Percentiles rank a stretch among this genome's conserved stretches.
Evolutionary conservation across 306 rosid species (phyloP).

Genomic region (Castanea crenata): DNA sequence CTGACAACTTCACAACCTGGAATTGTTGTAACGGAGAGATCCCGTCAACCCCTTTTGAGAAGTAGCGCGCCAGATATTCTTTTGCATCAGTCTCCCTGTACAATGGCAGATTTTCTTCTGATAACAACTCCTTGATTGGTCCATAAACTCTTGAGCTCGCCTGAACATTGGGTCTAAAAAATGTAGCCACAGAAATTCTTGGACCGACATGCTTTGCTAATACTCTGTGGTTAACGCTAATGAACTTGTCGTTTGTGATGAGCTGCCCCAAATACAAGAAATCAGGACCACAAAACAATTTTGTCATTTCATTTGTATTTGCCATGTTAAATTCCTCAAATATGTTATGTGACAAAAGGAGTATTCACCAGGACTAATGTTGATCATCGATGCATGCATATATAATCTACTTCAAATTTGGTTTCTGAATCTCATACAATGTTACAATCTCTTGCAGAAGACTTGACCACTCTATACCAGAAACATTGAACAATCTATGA

Average conservation of each 20-base stretch:
- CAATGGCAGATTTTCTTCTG: conserved; percentile 4
- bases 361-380: too few relatives aligned
- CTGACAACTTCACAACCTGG: neutral
- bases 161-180: neutral
- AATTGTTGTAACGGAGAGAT: neutral
- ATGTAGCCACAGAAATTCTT: conserved; percentile 18
- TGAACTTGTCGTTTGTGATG: conserved; percentile 21
- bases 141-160: neutral
- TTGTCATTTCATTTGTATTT: too few relatives aligned
- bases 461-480: too few relatives aligned
- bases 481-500: too few relatives aligned
- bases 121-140: conserved; percentile 15
- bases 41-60: neutral
- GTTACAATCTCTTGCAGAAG: too few relatives aligned
- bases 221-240: conserved; percentile 17
- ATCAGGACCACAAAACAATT: too few relatives aligned
- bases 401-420: too few relatives aligned
- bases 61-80: conserved; percentile 1
- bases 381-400: too few relatives aligned
- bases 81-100: conserved; percentile 9
- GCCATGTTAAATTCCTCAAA: too few relatives aligned
- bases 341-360: too few relatives aligned
- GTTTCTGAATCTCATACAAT: too few relatives aligned
- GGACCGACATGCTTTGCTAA: conserved; percentile 11
- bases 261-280: conserved; percentile 10